Evolutionary conservation across 306 rosid genomes (phyloP), one percentile per base, ranked within the genome.

Genomic region (Cercis canadensis): DNA sequence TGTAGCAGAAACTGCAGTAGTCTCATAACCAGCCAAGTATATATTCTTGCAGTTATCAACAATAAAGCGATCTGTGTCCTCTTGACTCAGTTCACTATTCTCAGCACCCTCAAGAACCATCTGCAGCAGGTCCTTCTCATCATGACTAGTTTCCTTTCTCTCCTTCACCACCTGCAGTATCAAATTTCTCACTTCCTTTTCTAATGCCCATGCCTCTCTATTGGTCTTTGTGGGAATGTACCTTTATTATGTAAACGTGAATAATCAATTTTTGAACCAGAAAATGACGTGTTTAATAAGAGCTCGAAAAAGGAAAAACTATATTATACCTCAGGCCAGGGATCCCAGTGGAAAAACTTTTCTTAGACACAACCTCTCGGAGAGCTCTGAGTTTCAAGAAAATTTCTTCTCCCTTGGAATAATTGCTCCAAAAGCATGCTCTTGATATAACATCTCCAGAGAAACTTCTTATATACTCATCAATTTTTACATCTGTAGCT

Each of bases 181-280:
- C 78, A 80, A 75, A 62, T 45, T 62, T 1, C 59, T 57, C 7
- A 79, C 64, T 57, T 87, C 88, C 66, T 83, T 85, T 65, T 82
- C 83, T 5, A 86, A 39, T 9, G 55, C 79, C 88, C 84, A 75
- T 32, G 78, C 75, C 53, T 83, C 81, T 71, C 76, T 78, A 4
- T 87, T 87, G 78, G 45, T 72, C 83, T 78, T 82, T 29, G 85
- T 80, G 33, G 92, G 92, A 46, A 87, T 49, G 57, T 78, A 72
- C 2, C 86, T 82, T 52, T 9, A 74, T n/a, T n/a, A n/a, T n/a
- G n/a, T n/a, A 44, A 24, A 52, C 46, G 32, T 16, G 51, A 45
- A 19, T 36, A 4, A 4, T 41, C 11, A 11, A 34, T 34, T 34
- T 34, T 3, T 34, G 39, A 3, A 4, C 39, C 4, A 34, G 39